Base-by-base conservation (phyloP, 495 filamentous ascomycete species). In the Neurospora tetrasperma region DNA sequence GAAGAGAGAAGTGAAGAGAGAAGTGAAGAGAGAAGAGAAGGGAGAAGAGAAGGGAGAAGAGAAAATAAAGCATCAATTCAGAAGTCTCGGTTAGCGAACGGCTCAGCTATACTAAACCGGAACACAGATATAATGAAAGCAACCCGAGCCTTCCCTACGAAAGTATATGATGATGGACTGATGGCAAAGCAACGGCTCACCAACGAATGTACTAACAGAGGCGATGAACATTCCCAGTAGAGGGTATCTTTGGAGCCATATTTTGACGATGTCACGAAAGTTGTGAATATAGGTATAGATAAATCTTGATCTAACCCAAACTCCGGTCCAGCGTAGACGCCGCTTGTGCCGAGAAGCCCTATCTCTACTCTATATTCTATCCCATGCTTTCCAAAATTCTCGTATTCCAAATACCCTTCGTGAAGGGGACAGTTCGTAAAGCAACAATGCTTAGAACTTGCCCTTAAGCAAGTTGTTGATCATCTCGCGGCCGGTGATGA, bases 401-500 rank as follows among this genome's bases (percentile, higher is more conserved):
- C 27, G 1, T 66, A 5, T 6, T 9, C 18, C 3, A 2, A 70
- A 2, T 12, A 35, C 5, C 16, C 16, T 14, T 18, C 7, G 1
- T 10, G 35, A 27, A 39, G 41, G 18, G 1, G 18, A 1, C 11
- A 7, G 4, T 9, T 7, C n/a, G 9, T 18, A 31, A 40, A 20
- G 6, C 38, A 74, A 74, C 31, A 4, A 35, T 7, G 4, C 41
- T 76, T 86, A 96, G 70, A 96, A 79, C 88, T 96, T 96, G 42
- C 89, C 87, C 76, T 86, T 82, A 70, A 89, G 78, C 76, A 94
- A 79, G 79, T 96, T 94, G 27, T 75, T 77, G 35, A 93, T 81
- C 88, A 94, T 95, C 84, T 94, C 88, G 42, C 88, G 82, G 9
- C 79, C 92, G 1, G 92, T 96, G 62, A 94, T 83, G 74, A 83